A percentile compares a stretch with the other conserved stretches of the same genome.
phyloP scores from a whole-genome alignment of 2,329 filamentous ascomycete genomes.

The Aspergillus tamarii region DNA sequence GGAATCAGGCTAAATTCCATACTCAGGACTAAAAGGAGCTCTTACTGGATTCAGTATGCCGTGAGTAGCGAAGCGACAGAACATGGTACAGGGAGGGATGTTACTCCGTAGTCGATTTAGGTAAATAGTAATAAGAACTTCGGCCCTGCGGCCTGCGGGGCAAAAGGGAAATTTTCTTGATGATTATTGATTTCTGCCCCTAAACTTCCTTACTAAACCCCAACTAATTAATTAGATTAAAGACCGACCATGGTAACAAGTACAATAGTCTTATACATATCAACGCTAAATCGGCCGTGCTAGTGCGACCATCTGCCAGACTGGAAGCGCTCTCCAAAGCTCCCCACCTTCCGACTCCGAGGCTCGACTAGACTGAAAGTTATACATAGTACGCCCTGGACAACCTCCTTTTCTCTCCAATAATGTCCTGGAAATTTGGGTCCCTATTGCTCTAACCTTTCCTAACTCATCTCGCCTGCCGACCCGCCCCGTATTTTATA shows the following conservation, averaged over 20 bases:
- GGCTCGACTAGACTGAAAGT: slow-evolving; percentile 20
- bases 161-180: neutral
- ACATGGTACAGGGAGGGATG: neutral
- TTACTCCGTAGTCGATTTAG: neutral
- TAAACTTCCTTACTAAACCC: neutral
- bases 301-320: slow-evolving; percentile 1
- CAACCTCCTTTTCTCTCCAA: slow-evolving; percentile 18
- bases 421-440: slow-evolving; percentile 14
- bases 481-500: slow-evolving; percentile 21
- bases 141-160: neutral
- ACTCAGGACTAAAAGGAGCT: neutral
- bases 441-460: slow-evolving; percentile 16
- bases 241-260: neutral
- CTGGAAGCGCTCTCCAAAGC: slow-evolving; percentile 13
- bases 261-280: slow-evolving; percentile 1
- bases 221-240: slow-evolving; percentile 1
- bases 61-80: neutral
- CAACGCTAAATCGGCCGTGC: slow-evolving; percentile 4
- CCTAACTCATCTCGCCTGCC: slow-evolving; percentile 13
- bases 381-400: slow-evolving; percentile 5
- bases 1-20: neutral
- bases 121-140: neutral
- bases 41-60: neutral
- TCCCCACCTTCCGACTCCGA: slow-evolving; percentile 28
- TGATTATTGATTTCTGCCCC: neutral